Conservation (phyloP, 2,329 filamentous ascomycete genomes). For the Hymenoscyphus occultus region DNA sequence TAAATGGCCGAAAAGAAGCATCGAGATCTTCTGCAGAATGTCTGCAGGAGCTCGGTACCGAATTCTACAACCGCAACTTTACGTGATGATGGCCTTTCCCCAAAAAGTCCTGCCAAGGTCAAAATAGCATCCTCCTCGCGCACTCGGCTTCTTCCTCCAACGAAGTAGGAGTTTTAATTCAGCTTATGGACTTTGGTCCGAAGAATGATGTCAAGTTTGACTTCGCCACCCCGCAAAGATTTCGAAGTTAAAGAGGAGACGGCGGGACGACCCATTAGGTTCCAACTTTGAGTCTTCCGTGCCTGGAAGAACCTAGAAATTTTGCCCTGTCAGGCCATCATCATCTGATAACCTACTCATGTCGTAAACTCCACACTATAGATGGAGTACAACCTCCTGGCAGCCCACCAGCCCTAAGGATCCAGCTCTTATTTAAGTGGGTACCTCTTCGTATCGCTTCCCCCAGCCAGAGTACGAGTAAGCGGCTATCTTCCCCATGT, state of each 20-base stretch:
- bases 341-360: too few relatives aligned
- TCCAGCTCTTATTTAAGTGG: not conserved
- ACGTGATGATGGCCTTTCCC: not conserved
- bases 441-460: not conserved
- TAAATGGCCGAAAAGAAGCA: not conserved
- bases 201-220: not conserved
- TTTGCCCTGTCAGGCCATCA: not conserved
- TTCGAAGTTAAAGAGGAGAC: not conserved
- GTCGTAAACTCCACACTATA: too few relatives aligned
- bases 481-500: not conserved
- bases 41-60: not conserved
- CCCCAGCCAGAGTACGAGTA: not conserved
- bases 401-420: not conserved
- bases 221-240: not conserved
- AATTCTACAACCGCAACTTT: not conserved
- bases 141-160: not conserved
- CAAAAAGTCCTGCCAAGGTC: not conserved
- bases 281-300: not conserved
- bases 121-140: not conserved
- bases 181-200: not conserved
- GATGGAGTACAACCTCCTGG: too few relatives aligned
- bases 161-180: not conserved
- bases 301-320: not conserved
- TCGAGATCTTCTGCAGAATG: not conserved
- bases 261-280: not conserved